Evolutionary conservation across 2,329 filamentous ascomycete genomes (phyloP), one percentile per base, ranked within the genome.

Genomic region (Bimuria novae-zelandiae): DNA sequence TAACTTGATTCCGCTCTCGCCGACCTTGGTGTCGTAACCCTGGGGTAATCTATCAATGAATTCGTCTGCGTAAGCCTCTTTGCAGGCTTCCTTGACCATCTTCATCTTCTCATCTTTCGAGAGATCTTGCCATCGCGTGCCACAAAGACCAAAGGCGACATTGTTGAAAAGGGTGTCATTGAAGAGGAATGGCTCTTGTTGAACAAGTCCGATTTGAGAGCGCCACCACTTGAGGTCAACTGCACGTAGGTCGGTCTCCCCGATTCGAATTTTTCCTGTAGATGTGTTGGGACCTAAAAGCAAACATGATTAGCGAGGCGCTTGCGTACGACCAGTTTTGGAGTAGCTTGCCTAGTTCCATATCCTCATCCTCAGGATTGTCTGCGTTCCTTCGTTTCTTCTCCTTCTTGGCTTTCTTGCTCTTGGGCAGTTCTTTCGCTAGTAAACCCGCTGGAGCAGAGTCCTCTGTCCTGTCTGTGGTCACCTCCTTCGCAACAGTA

Each of bases 1-100:
- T 1, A 95, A 77, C 67, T 89, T 90, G 42, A 88, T 87, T 4
- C 90, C 90, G 23, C 83, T 83, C 65, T 93, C 89, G 1, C 90
- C 90, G 1, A 94, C 89, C 7, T 82, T 74, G 0, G 90, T 91
- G 4, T 88, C 81, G 65, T 92, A 92, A 1, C 85, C 84, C 76
- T 89, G 43, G 4, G 72, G 73, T 12, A 75, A 55, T 44, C 62
- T 67, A 7, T 57, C 51, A 32, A 75, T 73, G 52, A 75, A 75
- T 37, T 75, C 72, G 16, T 73, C 67, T 1, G 73, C 73, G 46
- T 69, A 71, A 5, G 73, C 73, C 42, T 74, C 71, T 29, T 64
- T 65, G 56, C 73, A 76, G 2, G 74, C 73, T 14, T 68, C 68
- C 41, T 69, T 57, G 1, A 76, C 86, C 43, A 89, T 76, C 49